Percentiles rank a stretch among this genome's conserved stretches.
phyloP scores from a whole-genome alignment of 257 asterid species.

The Knoxia roxburghii region DNA sequence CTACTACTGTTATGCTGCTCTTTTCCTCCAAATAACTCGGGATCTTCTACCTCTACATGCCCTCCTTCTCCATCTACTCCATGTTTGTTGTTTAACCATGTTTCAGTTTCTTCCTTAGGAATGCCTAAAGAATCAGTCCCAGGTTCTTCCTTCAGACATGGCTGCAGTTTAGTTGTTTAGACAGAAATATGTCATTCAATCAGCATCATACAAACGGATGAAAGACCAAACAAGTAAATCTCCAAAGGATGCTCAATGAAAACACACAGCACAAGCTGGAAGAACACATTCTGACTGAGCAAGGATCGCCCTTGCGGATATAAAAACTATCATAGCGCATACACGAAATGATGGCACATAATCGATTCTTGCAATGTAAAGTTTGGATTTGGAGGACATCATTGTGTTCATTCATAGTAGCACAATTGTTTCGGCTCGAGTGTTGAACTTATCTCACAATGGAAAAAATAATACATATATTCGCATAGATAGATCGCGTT shows the following conservation, averaged over 20 bases:
- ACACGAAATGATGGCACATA: background rate
- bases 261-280: background rate
- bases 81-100: conserved; percentile 17
- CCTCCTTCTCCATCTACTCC: conserved; percentile 10
- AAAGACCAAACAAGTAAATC: background rate
- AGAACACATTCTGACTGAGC: background rate
- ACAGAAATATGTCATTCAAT: background rate
- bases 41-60: conserved; percentile 1
- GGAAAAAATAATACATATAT: background rate
- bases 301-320: background rate
- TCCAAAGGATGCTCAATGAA: background rate
- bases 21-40: conserved; percentile 15
- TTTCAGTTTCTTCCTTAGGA: conserved; percentile 23
- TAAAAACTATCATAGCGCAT: background rate
- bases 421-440: background rate
- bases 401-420: background rate
- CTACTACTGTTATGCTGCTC: conserved; percentile 2
- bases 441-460: background rate
- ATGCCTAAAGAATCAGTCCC: conserved; percentile 13
- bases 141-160: conserved; percentile 20
- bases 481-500: background rate
- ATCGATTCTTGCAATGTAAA: background rate
- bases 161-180: conserved; percentile 27
- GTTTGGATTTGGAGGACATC: background rate
- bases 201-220: background rate